Evolutionary conservation across 148 eudicot genomes (phyloP), one percentile per base, ranked within the genome.

Genomic region (Pharnaceum exiguum): DNA sequence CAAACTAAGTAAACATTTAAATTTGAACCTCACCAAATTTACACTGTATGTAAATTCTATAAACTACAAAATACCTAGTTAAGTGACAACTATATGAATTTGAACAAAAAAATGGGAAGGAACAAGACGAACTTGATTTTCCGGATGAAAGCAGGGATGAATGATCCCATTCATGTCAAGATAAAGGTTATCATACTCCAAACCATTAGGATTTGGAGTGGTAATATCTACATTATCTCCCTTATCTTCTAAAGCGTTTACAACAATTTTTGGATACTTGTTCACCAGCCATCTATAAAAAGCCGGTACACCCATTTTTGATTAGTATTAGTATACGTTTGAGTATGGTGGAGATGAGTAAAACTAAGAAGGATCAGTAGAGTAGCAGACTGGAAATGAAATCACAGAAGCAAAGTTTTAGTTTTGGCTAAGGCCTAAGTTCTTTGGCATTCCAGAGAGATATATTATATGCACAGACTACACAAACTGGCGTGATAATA

Each of bases 101-200:
- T 40, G 17, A 4, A 17, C 2, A 1, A 26, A 26, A 27, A 5
- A 4, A n/a, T n/a, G 45, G 0, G 17, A 2, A 23, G 10, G 51
- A 17, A 7, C 6, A 24, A 1, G 28, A 73, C 46, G 22, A 71
- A 86, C 96, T 32, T 79, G 78, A 48, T 83, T 83, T 51, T 77
- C 86, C 5, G 96, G 97, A 29, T 84, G 95, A 54, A 90, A 90
- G 50, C 97, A 90, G 1, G 93, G 93, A 22, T 90, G 97, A 35
- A 90, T 82, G 43, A 87, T 84, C 5, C 85, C 85, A 46, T 90
- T 90, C 95, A 90, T 79, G 30, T 90, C 97, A 25, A 90, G 84
- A 51, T 87, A 90, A 10, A 90, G 56, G 61, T 90, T 82, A 55
- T 87, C 91, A 48, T 73, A 90, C 46, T 84, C 95, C 40, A 84